Evolutionary conservation across 1,284 basidiomycete genomes (phyloP).

Genomic region (Leccinum pachyderme): DNA sequence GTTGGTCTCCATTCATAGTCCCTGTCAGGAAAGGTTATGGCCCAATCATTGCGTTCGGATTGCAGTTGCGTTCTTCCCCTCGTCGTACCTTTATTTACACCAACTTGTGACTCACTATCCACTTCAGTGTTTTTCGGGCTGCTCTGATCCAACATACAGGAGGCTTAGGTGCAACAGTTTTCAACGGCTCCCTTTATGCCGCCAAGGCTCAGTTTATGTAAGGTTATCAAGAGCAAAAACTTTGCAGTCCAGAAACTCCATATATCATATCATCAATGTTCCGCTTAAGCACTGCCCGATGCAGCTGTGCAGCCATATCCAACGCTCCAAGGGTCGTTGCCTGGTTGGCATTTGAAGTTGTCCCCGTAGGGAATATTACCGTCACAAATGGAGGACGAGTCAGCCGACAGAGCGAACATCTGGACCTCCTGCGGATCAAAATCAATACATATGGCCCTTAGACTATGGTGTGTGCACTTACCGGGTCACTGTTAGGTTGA

Average conservation of each 20-base stretch:
- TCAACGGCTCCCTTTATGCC: no score
- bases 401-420: slow-evolving; percentile 4
- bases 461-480: neutral
- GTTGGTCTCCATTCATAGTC: neutral
- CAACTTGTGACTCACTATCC: no score
- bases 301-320: slow-evolving; percentile 6
- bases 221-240: no score
- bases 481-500: neutral
- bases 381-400: slow-evolving; percentile 9
- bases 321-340: slow-evolving; percentile 19
- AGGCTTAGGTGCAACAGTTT: no score
- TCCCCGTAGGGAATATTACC: slow-evolving; percentile 3
- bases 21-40: neutral
- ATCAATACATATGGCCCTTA: neutral
- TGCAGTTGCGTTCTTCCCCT: neutral
- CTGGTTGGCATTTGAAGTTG: slow-evolving; percentile 6
- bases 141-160: no score
- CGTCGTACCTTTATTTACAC: no score
- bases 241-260: no score
- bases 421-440: neutral
- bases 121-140: no score
- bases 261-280: no score
- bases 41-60: neutral
- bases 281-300: neutral
- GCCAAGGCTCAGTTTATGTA: no score